These are phyloP conservation scores for Candida boidinii DNA, from an alignment of 805 yeast genomes.

Conservation along the genomic window DNA sequence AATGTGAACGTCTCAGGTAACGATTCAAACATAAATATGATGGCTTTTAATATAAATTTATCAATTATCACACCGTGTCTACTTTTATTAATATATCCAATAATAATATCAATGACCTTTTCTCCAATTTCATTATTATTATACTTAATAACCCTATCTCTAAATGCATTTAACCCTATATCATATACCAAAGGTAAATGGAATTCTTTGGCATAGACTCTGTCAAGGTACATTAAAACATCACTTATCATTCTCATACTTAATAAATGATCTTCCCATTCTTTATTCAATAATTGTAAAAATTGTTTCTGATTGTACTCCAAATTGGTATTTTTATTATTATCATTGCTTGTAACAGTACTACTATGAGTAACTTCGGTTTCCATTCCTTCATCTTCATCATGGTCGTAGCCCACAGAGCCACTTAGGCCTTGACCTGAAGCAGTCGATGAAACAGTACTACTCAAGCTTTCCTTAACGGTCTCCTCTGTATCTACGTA, in stretches of 20 bases:
- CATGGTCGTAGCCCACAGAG: no score
- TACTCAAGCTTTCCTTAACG: no score
- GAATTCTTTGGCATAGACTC: slow-evolving; percentile 69
- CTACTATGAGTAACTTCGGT: no score
- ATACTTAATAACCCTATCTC: slow-evolving; percentile 47
- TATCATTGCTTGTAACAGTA: slow-evolving; percentile 7
- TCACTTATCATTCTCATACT: slow-evolving; percentile 76
- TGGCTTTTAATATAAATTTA: slow-evolving; percentile 48
- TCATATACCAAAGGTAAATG: slow-evolving; percentile 62
- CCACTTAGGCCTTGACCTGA: no score
- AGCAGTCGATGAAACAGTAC: slow-evolving; percentile 5
- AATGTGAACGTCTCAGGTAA: slow-evolving; percentile 30
- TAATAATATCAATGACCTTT: slow-evolving; percentile 37
- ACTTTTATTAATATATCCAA: slow-evolving; percentile 47
- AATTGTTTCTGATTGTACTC: slow-evolving; percentile 11
- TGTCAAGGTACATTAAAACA: slow-evolving; percentile 76
- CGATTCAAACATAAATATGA: slow-evolving; percentile 65
- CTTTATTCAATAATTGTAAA: slow-evolving; percentile 24
- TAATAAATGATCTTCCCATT: slow-evolving; percentile 68
- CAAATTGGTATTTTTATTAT: no score
- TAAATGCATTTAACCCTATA: slow-evolving; percentile 60
- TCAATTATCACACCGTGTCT: slow-evolving; percentile 49
- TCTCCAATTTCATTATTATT: slow-evolving; percentile 43
- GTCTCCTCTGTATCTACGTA: no score
- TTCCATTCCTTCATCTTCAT: no score